These are phyloP conservation scores for Solanum commersonii DNA, from an alignment of 257 asterid genomes.

Conservation along the genomic window DNA sequence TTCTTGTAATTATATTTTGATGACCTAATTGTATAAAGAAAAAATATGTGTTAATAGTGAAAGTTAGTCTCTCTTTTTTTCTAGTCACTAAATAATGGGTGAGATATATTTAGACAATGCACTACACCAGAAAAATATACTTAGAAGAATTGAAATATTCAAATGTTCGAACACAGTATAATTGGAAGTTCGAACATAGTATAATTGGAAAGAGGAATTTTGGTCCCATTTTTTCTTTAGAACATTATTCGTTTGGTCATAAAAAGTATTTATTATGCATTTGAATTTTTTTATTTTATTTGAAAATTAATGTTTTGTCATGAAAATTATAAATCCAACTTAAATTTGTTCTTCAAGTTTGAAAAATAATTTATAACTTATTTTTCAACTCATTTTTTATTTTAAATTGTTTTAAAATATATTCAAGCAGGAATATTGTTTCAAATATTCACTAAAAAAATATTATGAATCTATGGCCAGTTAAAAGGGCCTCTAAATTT, in stretches of 20 bases:
- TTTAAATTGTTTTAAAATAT: no score
- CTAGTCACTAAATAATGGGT: neutral
- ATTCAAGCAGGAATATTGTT: neutral
- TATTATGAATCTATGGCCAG: no score
- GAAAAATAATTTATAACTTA: no score
- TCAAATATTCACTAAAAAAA: neutral
- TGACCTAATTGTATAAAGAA: neutral
- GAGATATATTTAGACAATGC: neutral
- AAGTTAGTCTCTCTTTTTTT: neutral
- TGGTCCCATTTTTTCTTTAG: neutral
- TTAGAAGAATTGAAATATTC: no score
- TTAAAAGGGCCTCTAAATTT: no score
- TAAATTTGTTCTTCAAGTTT: neutral
- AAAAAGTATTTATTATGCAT: no score
- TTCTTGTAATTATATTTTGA: no score
- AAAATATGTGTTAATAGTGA: neutral
- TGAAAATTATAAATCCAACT: neutral
- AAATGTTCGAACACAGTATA: neutral
- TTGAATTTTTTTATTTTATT: no score
- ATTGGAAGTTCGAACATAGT: no score
- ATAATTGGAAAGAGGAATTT: neutral
- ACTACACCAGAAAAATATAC: neutral
- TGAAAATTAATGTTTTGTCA: neutral
- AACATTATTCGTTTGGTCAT: neutral
- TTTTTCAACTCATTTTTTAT: neutral